Evolutionary conservation across 225 moss, liverwort and hornwort genomes (phyloP).

Genomic region (Ulota crispa): DNA sequence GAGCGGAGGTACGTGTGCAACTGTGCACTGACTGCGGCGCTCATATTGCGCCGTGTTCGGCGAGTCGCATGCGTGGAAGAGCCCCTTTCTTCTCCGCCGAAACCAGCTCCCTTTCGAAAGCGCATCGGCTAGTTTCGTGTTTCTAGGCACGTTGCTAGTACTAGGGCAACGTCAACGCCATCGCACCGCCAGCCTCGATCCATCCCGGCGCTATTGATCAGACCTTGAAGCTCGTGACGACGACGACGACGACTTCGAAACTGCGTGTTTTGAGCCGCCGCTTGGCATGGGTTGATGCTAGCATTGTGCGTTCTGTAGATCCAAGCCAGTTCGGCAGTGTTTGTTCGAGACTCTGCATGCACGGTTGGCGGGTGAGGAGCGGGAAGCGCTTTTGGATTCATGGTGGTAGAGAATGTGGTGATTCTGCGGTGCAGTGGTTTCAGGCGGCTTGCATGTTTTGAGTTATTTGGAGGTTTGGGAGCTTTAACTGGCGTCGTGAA

Average conservation of each 20-base stretch:
- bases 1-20: background rate
- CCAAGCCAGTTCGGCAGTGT: background rate
- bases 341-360: background rate
- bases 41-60: conserved; percentile 23
- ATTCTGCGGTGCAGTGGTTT: background rate
- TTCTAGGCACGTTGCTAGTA: background rate
- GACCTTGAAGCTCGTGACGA: too few species aligned
- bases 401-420: background rate
- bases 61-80: background rate
- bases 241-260: too few species aligned
- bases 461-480: background rate
- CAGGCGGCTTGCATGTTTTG: background rate
- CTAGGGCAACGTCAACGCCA: background rate
- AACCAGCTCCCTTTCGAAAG: background rate
- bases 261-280: background rate
- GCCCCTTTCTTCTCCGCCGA: background rate
- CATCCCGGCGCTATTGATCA: background rate
- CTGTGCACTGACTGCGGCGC: background rate
- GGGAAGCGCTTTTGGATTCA: background rate
- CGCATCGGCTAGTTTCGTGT: background rate
- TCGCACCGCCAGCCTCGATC: too few species aligned
- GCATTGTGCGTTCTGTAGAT: background rate
- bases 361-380: background rate
- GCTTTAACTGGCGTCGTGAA: background rate
- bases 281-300: background rate